Base-by-base conservation (phyloP, 2,329 filamentous ascomycete species). In the Colletotrichum graminicola region DNA sequence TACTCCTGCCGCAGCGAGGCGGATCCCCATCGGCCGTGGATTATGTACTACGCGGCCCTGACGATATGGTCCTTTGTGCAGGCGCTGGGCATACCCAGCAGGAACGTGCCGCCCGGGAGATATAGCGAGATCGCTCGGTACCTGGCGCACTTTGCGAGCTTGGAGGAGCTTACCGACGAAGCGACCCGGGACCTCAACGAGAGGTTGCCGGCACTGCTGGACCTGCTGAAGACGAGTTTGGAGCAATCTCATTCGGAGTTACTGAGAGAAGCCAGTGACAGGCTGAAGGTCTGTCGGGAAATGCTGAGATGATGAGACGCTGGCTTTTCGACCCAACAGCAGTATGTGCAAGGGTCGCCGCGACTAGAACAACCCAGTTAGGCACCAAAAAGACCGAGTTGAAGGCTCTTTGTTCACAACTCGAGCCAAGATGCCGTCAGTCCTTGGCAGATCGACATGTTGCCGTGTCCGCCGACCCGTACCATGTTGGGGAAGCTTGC, bases 41-140 rank as follows among this genome's bases (percentile, higher is more conserved):
- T 97, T 54, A 87, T 97, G 78, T 97, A 97, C 82, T 95, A 95
- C 76, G 93, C 94, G 0, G 90, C 91, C 0, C 84, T 97, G 64
- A 92, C 94, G 60, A 94, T 97, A 14, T 97, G 94, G 94, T 92
- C 90, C 4, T 97, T 95, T 77, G 94, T 94, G 3, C 94, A 91
- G 76, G 93, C 94, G 0, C 82, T 95, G 18, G 92, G 94, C 2
- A 64, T 71, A 16, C 67, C 67, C 1, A 56, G 26, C 14, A 64
- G 21, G 36, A 64, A 55, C 6, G 71, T 67, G n/a, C 45, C 74
- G 10, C 73, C 70, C 10, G 71, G 57, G 21, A 43, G 71, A 55
- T 79, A 82, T 18, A 76, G 77, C 2, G 78, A 79, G 3, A 80
- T 85, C 55, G 78, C 80, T 1, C 78, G 81, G 7, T 87, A 87